phyloP scores from a whole-genome alignment of 1,284 basidiomycete species.

The Vanrija sp. region DNA sequence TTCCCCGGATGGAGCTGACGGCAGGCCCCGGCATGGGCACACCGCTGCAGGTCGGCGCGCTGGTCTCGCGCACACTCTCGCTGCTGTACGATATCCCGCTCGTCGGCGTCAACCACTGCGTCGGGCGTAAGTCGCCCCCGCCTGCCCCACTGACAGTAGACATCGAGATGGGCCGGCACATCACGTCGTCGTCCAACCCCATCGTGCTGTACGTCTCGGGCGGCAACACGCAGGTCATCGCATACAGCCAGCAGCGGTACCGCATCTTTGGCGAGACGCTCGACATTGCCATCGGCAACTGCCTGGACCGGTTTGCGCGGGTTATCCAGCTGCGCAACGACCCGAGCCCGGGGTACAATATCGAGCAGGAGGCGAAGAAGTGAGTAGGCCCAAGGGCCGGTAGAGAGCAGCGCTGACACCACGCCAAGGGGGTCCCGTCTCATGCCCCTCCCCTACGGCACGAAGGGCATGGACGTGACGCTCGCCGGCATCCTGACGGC shows the following conservation, averaged over 20 bases:
- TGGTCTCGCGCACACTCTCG: slow-evolving; percentile 90
- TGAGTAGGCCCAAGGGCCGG: slow-evolving; percentile 44
- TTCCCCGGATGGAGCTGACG: not conserved
- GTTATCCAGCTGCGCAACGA: slow-evolving; percentile 96
- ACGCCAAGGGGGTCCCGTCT: slow-evolving; percentile 56
- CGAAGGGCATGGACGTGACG: slow-evolving; percentile 98
- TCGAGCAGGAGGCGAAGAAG: slow-evolving; percentile 92
- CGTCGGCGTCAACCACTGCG: slow-evolving; percentile 96
- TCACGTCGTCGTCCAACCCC: slow-evolving; percentile 91
- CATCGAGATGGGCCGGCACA: slow-evolving; percentile 97
- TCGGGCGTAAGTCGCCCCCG: slow-evolving; percentile 74
- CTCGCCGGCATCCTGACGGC: slow-evolving; percentile 88
- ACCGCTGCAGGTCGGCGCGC: slow-evolving; percentile 87
- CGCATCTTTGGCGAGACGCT: slow-evolving; percentile 98
- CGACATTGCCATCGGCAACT: slow-evolving; percentile 98
- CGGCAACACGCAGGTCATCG: slow-evolving; percentile 98
- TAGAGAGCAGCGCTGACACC: not conserved
- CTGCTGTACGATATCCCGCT: slow-evolving; percentile 86
- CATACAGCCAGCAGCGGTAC: slow-evolving; percentile 94
- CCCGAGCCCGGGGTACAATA: slow-evolving; percentile 96
- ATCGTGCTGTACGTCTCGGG: slow-evolving; percentile 98
- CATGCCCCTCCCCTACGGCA: slow-evolving; percentile 84
- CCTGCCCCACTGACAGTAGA: slow-evolving; percentile 55
- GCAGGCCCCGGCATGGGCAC: slow-evolving; percentile 97
- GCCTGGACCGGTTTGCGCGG: slow-evolving; percentile 92